Conservation (phyloP, 169 alveolate genomes). For the Plasmodium fragile region DNA sequence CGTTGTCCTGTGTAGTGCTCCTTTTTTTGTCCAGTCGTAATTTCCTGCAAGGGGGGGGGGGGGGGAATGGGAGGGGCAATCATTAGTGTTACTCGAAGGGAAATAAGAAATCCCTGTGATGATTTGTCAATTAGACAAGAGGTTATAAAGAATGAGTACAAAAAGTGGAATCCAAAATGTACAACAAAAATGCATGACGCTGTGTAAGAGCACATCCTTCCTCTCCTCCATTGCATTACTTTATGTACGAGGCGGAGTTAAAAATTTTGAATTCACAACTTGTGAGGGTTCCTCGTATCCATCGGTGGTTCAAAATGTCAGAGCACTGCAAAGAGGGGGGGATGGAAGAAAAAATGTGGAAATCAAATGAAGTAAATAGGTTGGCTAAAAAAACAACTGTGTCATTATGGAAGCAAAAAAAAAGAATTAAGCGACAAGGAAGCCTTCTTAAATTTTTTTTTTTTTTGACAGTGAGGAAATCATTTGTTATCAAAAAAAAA, state of each 20-base stretch:
- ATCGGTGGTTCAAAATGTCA: constrained; percentile 65
- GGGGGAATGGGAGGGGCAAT: neutral
- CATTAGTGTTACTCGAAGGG: neutral
- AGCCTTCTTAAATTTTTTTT: neutral
- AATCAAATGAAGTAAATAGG: neutral
- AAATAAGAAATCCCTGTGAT: neutral
- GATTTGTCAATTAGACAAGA: neutral
- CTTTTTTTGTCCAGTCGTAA: constrained; percentile 39
- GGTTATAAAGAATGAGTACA: neutral
- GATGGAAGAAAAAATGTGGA: constrained; percentile 3
- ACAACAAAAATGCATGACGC: neutral
- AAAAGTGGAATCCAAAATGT: neutral
- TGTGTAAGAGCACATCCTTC: neutral
- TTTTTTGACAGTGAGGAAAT: neutral
- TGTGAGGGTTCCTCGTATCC: constrained; percentile 74
- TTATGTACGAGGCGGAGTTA: constrained; percentile 67
- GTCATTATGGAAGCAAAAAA: neutral
- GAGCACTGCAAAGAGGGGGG: constrained; percentile 44
- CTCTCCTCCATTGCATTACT: constrained; percentile 18
- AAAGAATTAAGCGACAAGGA: neutral
- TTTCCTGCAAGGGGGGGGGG: constrained; percentile 11
- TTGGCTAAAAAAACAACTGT: neutral
- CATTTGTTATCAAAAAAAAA: neutral
- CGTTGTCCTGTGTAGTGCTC: constrained; percentile 13
- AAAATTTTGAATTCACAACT: constrained; percentile 72